phyloP scores from a whole-genome alignment of 2,329 filamentous ascomycete species.

The Aureobasidium zeae region DNA sequence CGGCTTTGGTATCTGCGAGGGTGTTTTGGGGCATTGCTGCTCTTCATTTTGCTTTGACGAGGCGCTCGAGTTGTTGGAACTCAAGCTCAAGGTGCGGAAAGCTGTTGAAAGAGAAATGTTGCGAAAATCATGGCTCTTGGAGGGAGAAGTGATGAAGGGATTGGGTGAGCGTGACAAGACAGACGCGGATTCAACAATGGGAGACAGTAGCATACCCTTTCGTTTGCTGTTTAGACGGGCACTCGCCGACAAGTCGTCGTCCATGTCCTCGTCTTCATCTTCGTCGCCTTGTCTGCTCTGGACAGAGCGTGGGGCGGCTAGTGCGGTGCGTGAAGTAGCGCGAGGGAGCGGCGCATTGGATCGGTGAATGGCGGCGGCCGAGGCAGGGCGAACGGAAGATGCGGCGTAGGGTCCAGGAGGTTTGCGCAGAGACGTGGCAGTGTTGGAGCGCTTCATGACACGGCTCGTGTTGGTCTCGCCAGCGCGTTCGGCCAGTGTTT shows the following conservation, averaged over 20 bases:
- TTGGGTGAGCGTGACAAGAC: constrained; percentile 21
- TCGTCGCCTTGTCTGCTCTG: constrained; percentile 1
- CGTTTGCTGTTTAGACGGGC: constrained; percentile 32
- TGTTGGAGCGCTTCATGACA: constrained; percentile 7
- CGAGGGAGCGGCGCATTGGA: constrained; percentile 17
- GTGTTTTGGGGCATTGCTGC: constrained; percentile 16
- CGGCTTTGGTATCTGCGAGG: constrained; percentile 20
- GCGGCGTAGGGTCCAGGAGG: constrained; percentile 17
- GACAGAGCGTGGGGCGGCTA: constrained; percentile 2
- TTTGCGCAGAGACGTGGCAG: constrained; percentile 19
- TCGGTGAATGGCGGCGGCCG: constrained; percentile 16
- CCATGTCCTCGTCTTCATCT: constrained; percentile 22
- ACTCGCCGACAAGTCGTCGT: constrained; percentile 29
- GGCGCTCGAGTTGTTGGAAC: constrained; percentile 7
- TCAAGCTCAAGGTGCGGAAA: constrained; percentile 17
- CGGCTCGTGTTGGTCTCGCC: constrained; percentile 28
- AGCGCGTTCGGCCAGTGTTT: constrained; percentile 41
- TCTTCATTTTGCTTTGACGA: constrained; percentile 14
- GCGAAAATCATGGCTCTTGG: constrained; percentile 1
- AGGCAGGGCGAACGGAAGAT: constrained; percentile 14
- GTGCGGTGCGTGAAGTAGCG: constrained; percentile 18
- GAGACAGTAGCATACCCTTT: constrained; percentile 43
- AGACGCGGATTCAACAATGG: constrained; percentile 24
- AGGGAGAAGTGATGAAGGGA: not conserved
- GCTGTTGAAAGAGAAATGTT: constrained; percentile 18